Evolutionary conservation across 306 rosid genomes (phyloP).

Genomic region (Oemleria cerasiformis): DNA sequence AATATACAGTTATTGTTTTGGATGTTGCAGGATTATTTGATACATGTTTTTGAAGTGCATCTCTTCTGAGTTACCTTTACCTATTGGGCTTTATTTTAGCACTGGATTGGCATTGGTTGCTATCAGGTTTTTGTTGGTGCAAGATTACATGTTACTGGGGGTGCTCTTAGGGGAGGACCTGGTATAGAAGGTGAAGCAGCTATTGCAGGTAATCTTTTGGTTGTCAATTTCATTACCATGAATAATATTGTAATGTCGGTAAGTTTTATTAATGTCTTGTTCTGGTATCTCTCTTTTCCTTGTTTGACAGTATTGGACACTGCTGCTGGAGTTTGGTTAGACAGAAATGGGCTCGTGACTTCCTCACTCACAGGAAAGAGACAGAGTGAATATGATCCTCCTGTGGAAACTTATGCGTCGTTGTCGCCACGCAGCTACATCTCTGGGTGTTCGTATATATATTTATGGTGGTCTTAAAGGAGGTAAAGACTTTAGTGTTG

Average conservation of each 20-base stretch:
- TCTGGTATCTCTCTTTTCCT: not conserved
- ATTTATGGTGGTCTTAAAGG: constrained; percentile 95
- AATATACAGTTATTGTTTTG: not conserved
- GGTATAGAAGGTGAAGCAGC: constrained; percentile 91
- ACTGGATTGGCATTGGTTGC: constrained; percentile 25
- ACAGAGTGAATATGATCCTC: constrained; percentile 64
- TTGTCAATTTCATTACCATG: constrained; percentile 17
- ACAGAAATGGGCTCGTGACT: constrained; percentile 89
- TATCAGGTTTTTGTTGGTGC: constrained; percentile 97
- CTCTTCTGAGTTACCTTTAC: constrained; percentile 15
- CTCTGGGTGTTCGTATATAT: constrained; percentile 76
- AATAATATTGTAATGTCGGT: constrained; percentile 13
- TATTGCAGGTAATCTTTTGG: constrained; percentile 65
- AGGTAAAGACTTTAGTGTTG: constrained; percentile 66
- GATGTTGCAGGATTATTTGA: constrained; percentile 7
- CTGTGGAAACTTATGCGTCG: constrained; percentile 97
- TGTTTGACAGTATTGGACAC: constrained; percentile 83
- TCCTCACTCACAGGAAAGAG: constrained; percentile 75
- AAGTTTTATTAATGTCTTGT: not conserved
- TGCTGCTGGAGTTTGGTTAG: constrained; percentile 99
- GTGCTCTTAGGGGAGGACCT: constrained; percentile 93
- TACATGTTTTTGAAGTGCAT: not conserved
- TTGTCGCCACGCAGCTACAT: constrained; percentile 97
- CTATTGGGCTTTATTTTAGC: constrained; percentile 15
- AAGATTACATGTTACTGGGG: constrained; percentile 97